Evolutionary conservation across 179 eudicot species (phyloP), one percentile per base, ranked within the genome.

Genomic region (Silene coronaria): DNA sequence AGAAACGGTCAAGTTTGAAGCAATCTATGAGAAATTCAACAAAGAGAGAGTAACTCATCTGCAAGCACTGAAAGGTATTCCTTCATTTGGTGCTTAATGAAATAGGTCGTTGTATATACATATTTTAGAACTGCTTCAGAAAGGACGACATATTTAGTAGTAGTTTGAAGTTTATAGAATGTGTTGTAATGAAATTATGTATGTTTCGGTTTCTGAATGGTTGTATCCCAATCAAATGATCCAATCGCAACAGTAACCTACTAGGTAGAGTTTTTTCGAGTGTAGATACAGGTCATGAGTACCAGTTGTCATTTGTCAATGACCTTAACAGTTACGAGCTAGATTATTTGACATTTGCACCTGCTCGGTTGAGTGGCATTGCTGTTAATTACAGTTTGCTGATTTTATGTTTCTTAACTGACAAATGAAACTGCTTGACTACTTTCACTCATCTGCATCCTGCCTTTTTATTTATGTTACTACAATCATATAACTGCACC

Each of bases 11-110:
- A 95, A 88, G 83, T 90, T 92, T 73, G 90, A 90, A 84, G 86
- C 86, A 81, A 73, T 86, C 65, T 84, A 85, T 76, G 97, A 89
- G 67, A 95, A 80, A 64, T 85, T 92, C 76, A 77, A 77, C 87
- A 92, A 88, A 84, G 99, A 95, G 80, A 95, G 85, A 76, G 84
- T 84, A 67, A 75, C 91, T 74, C 88, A 95, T 86, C 74, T 89
- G 62, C 93, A 90, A 88, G 85, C 89, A 70, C 73, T 95, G 38
- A 90, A 90, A 88, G 97, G 99, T 95, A 72, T 6, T 11, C n/a
- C 26, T 57, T 14, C 38, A 21, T 46, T 42, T 61, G 24, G 36
- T n/a, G 59, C 27, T 24, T 7, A 16, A 45, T 19, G 24, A 22
- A 61, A 23, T 16, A 21, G 57, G 46, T 21, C 14, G 10, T 63